Evolutionary conservation across 2,329 filamentous ascomycete species (phyloP), one percentile per base, ranked within the genome.

Genomic region (Myriangium duriaei): DNA sequence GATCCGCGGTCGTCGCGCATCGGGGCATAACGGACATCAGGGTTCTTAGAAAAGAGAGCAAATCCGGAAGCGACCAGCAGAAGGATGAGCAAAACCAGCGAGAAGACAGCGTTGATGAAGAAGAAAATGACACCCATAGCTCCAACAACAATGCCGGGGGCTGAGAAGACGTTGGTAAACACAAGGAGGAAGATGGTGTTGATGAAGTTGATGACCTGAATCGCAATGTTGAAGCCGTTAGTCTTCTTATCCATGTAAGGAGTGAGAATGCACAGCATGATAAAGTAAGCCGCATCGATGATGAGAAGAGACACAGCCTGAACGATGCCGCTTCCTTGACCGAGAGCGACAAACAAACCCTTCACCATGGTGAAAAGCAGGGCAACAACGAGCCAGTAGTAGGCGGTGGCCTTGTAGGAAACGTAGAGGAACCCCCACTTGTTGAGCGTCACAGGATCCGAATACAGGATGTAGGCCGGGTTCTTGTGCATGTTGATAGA

Each of bases 231-330:
- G 71, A 94, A 93, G 33, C 79, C 79, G 61, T 95, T 96, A 44
- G 85, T 94, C 65, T 87, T 88, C 75, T 94, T 94, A 69, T 95
- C 88, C 88, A 96, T 96, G 81, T 85, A 96, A 12, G 88, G 88
- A 43, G 84, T 79, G 48, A 95, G 65, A 38, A 93, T 79, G 43
- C 77, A 81, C 40, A 85, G 77, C 14, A 64, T 76, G 50, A 94
- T 80, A 40, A 96, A 69, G 49, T 81, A 79, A 37, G 62, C 74
- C 2, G 79, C 79, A 60, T 96, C 88, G 40, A 95, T 76, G 42
- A 95, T 67, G 29, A 96, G 68, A 41, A 95, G 71, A 11, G 79
- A 82, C 41, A 95, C 69, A 7, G 85, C 84, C 61, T 94, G 86
- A 13, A 79, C 76, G 4, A 74, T 72, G 19, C 77, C 74, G 21